Conservation (phyloP, 352 stramenopile genomes). For the Paralagenidium karlingii region DNA sequence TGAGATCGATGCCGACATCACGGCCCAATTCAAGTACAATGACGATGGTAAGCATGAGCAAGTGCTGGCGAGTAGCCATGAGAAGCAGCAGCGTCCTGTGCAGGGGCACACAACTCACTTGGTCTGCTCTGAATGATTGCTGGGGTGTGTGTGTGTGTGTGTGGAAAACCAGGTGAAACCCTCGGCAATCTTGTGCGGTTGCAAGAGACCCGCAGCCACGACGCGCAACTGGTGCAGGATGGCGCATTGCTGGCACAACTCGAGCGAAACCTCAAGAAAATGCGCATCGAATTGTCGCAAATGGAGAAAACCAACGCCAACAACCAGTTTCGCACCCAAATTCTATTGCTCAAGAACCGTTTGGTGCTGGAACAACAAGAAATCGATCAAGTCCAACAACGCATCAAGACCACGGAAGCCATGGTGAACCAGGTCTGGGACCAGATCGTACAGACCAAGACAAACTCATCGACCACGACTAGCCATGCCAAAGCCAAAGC, state of each 20-base stretch:
- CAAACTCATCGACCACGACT: no score
- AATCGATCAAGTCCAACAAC: slow-evolving; percentile 32
- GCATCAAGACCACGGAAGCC: slow-evolving; percentile 30
- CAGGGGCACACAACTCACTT: no score
- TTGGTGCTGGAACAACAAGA: slow-evolving; percentile 49
- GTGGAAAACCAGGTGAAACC: slow-evolving; percentile 34
- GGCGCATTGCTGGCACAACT: slow-evolving; percentile 22
- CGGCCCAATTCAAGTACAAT: slow-evolving; percentile 72
- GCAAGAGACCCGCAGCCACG: slow-evolving; percentile 49
- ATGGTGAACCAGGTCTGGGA: slow-evolving; percentile 51
- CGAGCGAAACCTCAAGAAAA: slow-evolving; percentile 30
- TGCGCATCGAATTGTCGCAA: slow-evolving; percentile 49
- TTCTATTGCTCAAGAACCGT: slow-evolving; percentile 40
- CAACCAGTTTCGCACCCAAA: slow-evolving; percentile 36
- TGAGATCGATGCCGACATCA: slow-evolving; percentile 50
- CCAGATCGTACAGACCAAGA: no score
- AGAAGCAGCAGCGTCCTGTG: neutral
- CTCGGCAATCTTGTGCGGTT: slow-evolving; percentile 48
- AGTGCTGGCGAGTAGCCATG: neutral
- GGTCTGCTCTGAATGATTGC: no score
- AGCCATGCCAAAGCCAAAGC: no score
- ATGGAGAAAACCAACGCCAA: slow-evolving; percentile 34
- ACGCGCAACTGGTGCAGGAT: slow-evolving; percentile 37
- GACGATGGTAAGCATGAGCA: slow-evolving; percentile 35
- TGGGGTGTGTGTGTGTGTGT: neutral